A percentile compares a stretch with the other conserved stretches of the same genome.
Conservation (phyloP, 2,329 filamentous ascomycete genomes). For the Curvularia sp. region DNA sequence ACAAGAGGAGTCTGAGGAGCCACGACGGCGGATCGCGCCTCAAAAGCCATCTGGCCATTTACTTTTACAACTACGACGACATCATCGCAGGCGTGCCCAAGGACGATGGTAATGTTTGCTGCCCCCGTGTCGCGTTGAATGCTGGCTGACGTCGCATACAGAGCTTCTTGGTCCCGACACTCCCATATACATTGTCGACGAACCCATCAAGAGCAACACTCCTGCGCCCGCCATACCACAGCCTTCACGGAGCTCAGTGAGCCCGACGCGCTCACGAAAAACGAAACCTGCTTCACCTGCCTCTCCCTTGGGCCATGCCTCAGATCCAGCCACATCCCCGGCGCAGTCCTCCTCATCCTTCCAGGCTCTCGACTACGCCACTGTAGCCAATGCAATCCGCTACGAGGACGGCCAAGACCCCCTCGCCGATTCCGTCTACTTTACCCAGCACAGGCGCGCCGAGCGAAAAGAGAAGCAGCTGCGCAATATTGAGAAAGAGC, state of each 20-base stretch:
- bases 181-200: constrained; percentile 73
- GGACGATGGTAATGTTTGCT: constrained; percentile 68
- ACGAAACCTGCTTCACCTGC: constrained; percentile 26
- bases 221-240: constrained; percentile 27
- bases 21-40: constrained; percentile 81
- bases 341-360: constrained; percentile 42
- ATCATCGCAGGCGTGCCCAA: constrained; percentile 85
- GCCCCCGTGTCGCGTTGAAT: constrained; percentile 16
- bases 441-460: constrained; percentile 65
- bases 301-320: constrained; percentile 27
- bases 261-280: constrained; percentile 39
- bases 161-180: constrained; percentile 77
- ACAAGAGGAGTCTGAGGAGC: constrained; percentile 81
- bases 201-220: constrained; percentile 50
- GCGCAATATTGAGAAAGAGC: constrained; percentile 71
- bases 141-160: constrained; percentile 50
- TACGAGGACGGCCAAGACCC: constrained; percentile 58
- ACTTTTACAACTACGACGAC: constrained; percentile 94
- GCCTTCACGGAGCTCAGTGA: constrained; percentile 31
- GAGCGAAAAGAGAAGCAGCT: constrained; percentile 73
- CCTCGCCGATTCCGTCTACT: constrained; percentile 63
- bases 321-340: constrained; percentile 21
- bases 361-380: constrained; percentile 54
- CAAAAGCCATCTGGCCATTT: constrained; percentile 89
- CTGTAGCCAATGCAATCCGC: constrained; percentile 46